Percentiles rank a stretch among this genome's conserved stretches.
These are phyloP conservation scores for Colletotrichum zoysiae DNA, from an alignment of 2,329 filamentous ascomycete species.

Conservation along the genomic window DNA sequence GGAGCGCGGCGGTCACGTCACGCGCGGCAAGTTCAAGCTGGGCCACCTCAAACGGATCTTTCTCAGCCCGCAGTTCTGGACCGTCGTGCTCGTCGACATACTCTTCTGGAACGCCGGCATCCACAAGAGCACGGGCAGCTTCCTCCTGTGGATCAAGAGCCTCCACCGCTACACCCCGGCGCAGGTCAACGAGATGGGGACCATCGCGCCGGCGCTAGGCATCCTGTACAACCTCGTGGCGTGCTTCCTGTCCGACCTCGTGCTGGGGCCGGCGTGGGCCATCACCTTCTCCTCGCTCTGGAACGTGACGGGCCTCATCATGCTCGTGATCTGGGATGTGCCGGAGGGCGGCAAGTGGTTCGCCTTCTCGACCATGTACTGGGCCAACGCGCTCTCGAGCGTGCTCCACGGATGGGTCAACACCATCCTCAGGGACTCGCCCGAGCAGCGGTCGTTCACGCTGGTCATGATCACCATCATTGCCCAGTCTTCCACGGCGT, in stretches of 20 bases:
- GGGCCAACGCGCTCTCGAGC: constrained; percentile 35
- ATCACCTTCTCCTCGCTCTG: constrained; percentile 35
- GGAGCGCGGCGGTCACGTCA: constrained; percentile 57
- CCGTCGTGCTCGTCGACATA: constrained; percentile 52
- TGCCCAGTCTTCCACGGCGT: constrained; percentile 66
- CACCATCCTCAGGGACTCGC: constrained; percentile 35
- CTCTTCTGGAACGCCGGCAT: constrained; percentile 64
- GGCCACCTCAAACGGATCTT: constrained; percentile 52
- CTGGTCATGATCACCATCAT: constrained; percentile 50
- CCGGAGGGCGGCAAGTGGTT: constrained; percentile 67
- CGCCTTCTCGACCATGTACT: constrained; percentile 56
- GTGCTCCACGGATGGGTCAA: constrained; percentile 39
- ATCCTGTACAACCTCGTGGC: constrained; percentile 34
- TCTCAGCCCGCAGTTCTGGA: constrained; percentile 55
- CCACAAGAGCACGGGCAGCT: constrained; percentile 50
- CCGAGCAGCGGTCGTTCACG: constrained; percentile 37
- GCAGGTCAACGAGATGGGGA: constrained; percentile 64
- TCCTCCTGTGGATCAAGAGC: constrained; percentile 57
- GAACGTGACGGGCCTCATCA: constrained; percentile 44
- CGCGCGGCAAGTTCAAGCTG: constrained; percentile 53
- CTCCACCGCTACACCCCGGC: constrained; percentile 58
- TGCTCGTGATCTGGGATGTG: constrained; percentile 67
- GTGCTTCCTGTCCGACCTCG: constrained; percentile 37
- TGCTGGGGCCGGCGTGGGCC: constrained; percentile 51
- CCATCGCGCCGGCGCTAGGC: constrained; percentile 31